A percentile compares a stretch with the other conserved stretches of the same genome.
These are phyloP conservation scores for Ophiostoma sp. DNA, from an alignment of 2,329 filamentous ascomycete species.

Conservation along the genomic window DNA sequence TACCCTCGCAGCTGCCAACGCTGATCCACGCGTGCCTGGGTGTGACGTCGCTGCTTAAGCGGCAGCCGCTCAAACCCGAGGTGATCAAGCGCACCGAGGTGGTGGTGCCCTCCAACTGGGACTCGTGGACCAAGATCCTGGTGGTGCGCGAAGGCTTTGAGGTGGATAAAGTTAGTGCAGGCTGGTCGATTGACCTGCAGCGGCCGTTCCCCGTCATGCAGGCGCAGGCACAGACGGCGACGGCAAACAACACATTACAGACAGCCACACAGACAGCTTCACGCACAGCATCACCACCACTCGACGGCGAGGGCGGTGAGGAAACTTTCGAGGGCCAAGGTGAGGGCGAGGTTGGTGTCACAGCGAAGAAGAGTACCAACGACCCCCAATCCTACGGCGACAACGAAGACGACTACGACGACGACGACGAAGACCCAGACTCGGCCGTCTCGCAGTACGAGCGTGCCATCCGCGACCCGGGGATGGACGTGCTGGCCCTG, in stretches of 20 bases:
- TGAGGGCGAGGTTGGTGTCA: background rate
- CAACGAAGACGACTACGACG: constrained; percentile 31
- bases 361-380: background rate
- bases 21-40: constrained; percentile 83
- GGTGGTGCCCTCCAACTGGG: constrained; percentile 93
- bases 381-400: background rate
- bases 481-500: constrained; percentile 60
- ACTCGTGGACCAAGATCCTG: constrained; percentile 96
- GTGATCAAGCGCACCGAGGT: constrained; percentile 94
- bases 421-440: constrained; percentile 42
- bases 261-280: constrained; percentile 14
- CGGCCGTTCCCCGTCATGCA: constrained; percentile 43
- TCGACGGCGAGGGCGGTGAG: background rate
- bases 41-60: constrained; percentile 79
- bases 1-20: constrained; percentile 73
- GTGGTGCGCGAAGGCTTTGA: constrained; percentile 90
- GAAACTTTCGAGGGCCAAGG: constrained; percentile 13
- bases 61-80: constrained; percentile 79
- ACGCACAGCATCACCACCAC: background rate
- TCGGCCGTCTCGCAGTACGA: constrained; percentile 74
- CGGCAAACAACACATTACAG: constrained; percentile 25
- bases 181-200: constrained; percentile 84
- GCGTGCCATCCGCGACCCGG: constrained; percentile 74
- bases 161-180: constrained; percentile 78
- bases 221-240: constrained; percentile 28